Percentiles rank a stretch among this genome's conserved stretches.
Evolutionary conservation across 2,329 filamentous ascomycete genomes (phyloP).

Genomic region (Neonectria punicea): DNA sequence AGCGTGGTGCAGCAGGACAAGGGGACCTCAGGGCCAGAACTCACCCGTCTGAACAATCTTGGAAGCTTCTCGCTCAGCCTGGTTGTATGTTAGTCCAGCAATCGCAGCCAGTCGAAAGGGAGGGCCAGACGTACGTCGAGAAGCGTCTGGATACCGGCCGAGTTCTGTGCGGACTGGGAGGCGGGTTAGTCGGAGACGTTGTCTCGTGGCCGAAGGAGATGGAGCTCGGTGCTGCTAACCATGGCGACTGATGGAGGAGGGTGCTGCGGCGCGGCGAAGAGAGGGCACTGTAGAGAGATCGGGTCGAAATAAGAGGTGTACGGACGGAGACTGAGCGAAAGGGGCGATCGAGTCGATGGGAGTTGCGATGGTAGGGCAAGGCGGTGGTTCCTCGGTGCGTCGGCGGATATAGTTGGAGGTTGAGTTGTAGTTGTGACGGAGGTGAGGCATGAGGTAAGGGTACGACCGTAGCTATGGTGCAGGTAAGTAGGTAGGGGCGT

Average conservation of each 20-base stretch:
- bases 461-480: not conserved
- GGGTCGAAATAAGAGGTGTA: not conserved
- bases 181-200: slow-evolving; percentile 36
- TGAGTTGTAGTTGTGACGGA: not conserved
- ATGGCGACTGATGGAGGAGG: slow-evolving; percentile 29
- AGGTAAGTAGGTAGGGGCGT: not conserved
- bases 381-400: not conserved
- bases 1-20: slow-evolving; percentile 42
- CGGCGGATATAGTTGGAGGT: not conserved
- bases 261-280: not conserved
- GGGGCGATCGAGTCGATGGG: slow-evolving; percentile 3
- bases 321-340: not conserved
- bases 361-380: slow-evolving; percentile 23
- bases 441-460: slow-evolving; percentile 8
- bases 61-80: slow-evolving; percentile 98
- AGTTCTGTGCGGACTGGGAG: slow-evolving; percentile 93
- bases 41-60: slow-evolving; percentile 98
- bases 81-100: slow-evolving; percentile 2
- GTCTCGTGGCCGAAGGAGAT: slow-evolving; percentile 6
- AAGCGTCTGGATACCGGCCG: slow-evolving; percentile 96
- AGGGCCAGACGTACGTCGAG: slow-evolving; percentile 80
- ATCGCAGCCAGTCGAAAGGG: slow-evolving; percentile 2
- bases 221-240: slow-evolving; percentile 34
- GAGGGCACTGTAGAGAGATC: not conserved
- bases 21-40: slow-evolving; percentile 38